Base-by-base conservation (phyloP, 2,329 filamentous ascomycete genomes). In the Lizonia empirigonia region DNA sequence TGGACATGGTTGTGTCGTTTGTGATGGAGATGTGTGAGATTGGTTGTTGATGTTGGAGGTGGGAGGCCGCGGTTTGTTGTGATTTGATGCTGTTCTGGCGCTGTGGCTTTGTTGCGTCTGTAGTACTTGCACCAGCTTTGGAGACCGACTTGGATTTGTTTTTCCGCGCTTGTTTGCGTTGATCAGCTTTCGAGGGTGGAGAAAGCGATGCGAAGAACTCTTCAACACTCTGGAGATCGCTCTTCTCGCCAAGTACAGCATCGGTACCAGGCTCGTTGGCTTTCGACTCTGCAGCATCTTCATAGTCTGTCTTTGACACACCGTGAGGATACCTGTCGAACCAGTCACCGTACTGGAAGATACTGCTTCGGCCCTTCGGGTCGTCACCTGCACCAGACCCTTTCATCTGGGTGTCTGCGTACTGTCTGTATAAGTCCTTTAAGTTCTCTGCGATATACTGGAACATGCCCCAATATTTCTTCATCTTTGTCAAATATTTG, bases 381-480 rank as follows among this genome's bases (percentile, higher is more conserved):
- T 68, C 63, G 7, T 60, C 61, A 15, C 50, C 48, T 5, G 57
- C 79, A 10, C 70, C 73, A n/a, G 79, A 79, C 8, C 89, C 90
- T 60, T 85, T 83, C 44, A 87, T 80, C 23, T 87, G 85, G n/a
- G 88, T 87, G 70, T 97, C 91, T 13, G 91, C 87, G 62, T 91
- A 93, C 38, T 86, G 84, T 42, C 89, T 85, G 69, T 96, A 99
- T 55, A 95, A 85, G 46, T 93, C 89, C 53, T 94, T 91, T 27
- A 97, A 81, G 65, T 93, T 94, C 69, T 97, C 92, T 1, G 91
- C 88, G 83, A 97, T 92, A 76, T 91, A 97, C 70, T 96, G 90
- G 69, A 97, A 97, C 88, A 97, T 96, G 53, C 93, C 94, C 94
- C 94, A 99, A 66, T 94, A 92, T 53, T 90, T 90, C 78, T 96